Conservation (phyloP, 441 rosid genomes). For the Flueggea neowawraea region DNA sequence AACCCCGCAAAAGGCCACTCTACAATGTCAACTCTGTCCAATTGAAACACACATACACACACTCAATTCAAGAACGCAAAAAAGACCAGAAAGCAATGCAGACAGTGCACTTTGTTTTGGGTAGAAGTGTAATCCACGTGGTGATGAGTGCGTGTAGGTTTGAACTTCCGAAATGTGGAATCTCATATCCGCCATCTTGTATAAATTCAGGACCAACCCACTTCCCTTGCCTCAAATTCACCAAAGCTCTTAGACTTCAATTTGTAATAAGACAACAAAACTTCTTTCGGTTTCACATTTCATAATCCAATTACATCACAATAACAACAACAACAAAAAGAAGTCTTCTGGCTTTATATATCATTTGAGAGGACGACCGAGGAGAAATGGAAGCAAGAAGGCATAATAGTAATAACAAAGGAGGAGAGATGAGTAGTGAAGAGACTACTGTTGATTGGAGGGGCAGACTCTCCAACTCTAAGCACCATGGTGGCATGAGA, state of each 20-base stretch:
- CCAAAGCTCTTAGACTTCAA: neutral
- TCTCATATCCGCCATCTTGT: slow-evolving; percentile 8
- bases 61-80: too few species aligned
- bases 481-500: slow-evolving; percentile 78
- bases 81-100: too few species aligned
- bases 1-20: slow-evolving; percentile 6
- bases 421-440: slow-evolving; percentile 25
- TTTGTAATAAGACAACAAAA: slow-evolving; percentile 11
- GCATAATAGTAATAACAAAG: slow-evolving; percentile 2
- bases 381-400: slow-evolving; percentile 24
- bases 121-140: slow-evolving; percentile 42
- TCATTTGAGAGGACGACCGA: neutral
- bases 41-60: neutral
- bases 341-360: neutral
- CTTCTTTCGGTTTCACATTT: neutral
- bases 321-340: neutral
- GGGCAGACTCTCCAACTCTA: slow-evolving; percentile 64
- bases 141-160: slow-evolving; percentile 47
- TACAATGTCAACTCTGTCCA: slow-evolving; percentile 19
- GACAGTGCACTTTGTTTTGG: neutral
- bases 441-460: slow-evolving; percentile 65
- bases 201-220: slow-evolving; percentile 37
- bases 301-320: neutral
- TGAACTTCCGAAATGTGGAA: neutral
- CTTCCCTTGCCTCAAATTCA: slow-evolving; percentile 22